Percentiles rank a stretch among this genome's conserved stretches.
Evolutionary conservation across 2,329 filamentous ascomycete genomes (phyloP).

Genomic region (Nemania abortiva): DNA sequence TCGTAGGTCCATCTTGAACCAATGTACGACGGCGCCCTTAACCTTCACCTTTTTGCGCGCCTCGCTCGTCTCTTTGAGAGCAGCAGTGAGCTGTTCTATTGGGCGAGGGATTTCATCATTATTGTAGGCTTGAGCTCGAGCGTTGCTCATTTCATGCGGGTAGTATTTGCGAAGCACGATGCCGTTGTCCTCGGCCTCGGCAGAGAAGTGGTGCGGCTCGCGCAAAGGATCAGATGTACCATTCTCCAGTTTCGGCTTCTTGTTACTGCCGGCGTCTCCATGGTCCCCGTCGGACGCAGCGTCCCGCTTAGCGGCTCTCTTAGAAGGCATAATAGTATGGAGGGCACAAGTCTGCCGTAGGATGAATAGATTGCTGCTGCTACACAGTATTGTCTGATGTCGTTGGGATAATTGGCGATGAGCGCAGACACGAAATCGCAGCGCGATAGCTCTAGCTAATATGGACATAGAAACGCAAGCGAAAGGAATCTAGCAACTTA

Average conservation of each 20-base stretch:
- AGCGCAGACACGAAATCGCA: slow-evolving; percentile 1
- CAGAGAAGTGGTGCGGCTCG: slow-evolving; percentile 61
- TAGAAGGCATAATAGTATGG: slow-evolving; percentile 50
- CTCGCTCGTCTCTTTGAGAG: slow-evolving; percentile 70
- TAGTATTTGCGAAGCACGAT: slow-evolving; percentile 82
- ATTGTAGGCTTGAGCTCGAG: slow-evolving; percentile 79
- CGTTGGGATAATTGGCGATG: slow-evolving; percentile 4
- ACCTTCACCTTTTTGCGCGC: slow-evolving; percentile 64
- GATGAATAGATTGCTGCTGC: background rate
- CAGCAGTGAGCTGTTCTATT: slow-evolving; percentile 73
- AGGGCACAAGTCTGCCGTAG: background rate
- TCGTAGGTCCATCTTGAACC: slow-evolving; percentile 89
- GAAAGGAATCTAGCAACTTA: background rate
- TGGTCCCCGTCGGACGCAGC: slow-evolving; percentile 38
- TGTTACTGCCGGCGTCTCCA: slow-evolving; percentile 41
- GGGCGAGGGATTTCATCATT: slow-evolving; percentile 77
- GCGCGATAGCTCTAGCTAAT: background rate
- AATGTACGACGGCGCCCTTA: slow-evolving; percentile 80
- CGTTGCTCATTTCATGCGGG: slow-evolving; percentile 86
- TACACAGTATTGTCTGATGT: background rate
- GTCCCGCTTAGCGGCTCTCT: slow-evolving; percentile 48
- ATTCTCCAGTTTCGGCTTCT: slow-evolving; percentile 47
- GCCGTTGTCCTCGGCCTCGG: slow-evolving; percentile 64
- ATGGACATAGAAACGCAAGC: slow-evolving; percentile 1
- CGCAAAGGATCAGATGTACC: slow-evolving; percentile 51